These are phyloP conservation scores for Domatiomyces catenatus DNA, from an alignment of 2,329 filamentous ascomycete genomes.

Conservation along the genomic window DNA sequence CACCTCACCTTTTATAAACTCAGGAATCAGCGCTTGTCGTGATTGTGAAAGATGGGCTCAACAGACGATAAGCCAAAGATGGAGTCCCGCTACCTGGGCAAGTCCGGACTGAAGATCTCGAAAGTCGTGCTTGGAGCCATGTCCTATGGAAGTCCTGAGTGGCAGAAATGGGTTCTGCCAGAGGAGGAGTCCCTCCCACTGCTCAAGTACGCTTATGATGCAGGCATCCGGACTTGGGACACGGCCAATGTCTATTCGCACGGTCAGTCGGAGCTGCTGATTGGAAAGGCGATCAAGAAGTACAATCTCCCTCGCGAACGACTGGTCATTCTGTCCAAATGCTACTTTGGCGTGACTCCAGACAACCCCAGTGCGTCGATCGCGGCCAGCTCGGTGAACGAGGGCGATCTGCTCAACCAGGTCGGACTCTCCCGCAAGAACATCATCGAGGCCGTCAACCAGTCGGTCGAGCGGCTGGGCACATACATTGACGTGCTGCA, in stretches of 20 bases:
- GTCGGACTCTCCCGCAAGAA: constrained; percentile 40
- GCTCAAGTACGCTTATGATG: constrained; percentile 19
- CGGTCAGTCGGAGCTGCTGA: constrained; percentile 21
- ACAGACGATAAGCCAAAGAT: constrained; percentile 21
- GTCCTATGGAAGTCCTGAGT: constrained; percentile 26
- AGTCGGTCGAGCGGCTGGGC: constrained; percentile 28
- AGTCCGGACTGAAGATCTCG: constrained; percentile 17
- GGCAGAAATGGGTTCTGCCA: constrained; percentile 17
- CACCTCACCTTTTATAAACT: background rate
- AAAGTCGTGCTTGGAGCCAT: constrained; percentile 24
- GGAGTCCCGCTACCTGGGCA: constrained; percentile 28
- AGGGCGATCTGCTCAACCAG: constrained; percentile 24
- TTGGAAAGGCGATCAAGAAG: constrained; percentile 44
- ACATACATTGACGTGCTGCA: constrained; percentile 36
- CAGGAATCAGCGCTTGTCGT: background rate
- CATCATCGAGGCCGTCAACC: constrained; percentile 46
- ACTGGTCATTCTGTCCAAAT: constrained; percentile 44
- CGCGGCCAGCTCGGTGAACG: constrained; percentile 18
- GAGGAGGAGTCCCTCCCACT: constrained; percentile 16
- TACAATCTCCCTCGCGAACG: constrained; percentile 42
- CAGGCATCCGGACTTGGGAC: constrained; percentile 19
- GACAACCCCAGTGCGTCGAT: constrained; percentile 18
- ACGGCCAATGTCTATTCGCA: constrained; percentile 21
- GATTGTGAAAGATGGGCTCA: background rate
- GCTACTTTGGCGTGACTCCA: constrained; percentile 27